Evolutionary conservation across 164 flowering plant species (phyloP).

Genomic region (Umbilicus rupestris): DNA sequence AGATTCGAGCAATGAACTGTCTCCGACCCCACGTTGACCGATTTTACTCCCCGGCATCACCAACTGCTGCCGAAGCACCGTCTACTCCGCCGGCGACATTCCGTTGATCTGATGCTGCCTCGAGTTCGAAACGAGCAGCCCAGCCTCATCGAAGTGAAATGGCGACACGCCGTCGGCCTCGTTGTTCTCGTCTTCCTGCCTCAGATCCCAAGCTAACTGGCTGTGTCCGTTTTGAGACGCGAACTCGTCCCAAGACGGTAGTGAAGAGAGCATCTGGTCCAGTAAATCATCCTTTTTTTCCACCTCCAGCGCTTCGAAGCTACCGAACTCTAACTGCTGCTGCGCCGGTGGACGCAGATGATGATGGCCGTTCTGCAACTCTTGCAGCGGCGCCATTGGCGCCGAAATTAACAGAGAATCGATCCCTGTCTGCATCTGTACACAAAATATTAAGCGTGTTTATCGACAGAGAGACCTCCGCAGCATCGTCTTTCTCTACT

Average conservation of each 20-base stretch:
- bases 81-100: neutral
- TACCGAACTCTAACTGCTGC: conserved; percentile 9
- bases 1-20: neutral
- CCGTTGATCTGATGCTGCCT: conserved; percentile 45
- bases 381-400: neutral
- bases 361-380: neutral
- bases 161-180: conserved; percentile 1
- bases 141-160: conserved; percentile 26
- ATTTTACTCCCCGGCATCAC: neutral
- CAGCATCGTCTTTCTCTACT: no score
- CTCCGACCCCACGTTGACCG: neutral
- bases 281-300: conserved; percentile 55
- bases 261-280: conserved; percentile 69
- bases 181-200: neutral
- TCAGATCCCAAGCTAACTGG: conserved; percentile 12
- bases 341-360: neutral
- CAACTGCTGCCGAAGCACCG: neutral
- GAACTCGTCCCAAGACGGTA: conserved; percentile 33
- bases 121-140: conserved; percentile 44
- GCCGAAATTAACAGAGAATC: neutral
- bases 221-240: conserved; percentile 12
- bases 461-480: no score
- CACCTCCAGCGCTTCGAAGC: neutral
- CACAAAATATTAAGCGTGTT: no score
- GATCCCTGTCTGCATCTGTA: no score